Evolutionary conservation across 2,329 filamentous ascomycete genomes (phyloP).

Genomic region (Phyllosticta paracitricarpa): DNA sequence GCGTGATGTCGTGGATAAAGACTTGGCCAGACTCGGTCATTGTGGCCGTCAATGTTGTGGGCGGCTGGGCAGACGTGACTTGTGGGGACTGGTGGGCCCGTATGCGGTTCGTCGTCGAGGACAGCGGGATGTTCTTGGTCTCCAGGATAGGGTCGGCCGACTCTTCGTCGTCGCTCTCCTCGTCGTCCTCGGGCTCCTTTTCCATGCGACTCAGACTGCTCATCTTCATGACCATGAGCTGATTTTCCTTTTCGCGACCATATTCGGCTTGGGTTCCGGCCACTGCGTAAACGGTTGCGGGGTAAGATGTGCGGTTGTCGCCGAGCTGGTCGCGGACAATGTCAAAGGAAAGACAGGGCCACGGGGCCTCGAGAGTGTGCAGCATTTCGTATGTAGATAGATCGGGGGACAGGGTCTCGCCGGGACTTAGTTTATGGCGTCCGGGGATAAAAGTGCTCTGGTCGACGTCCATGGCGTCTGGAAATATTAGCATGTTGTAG

Average conservation of each 20-base stretch:
- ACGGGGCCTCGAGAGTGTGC: slow-evolving; percentile 84
- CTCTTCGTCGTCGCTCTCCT: slow-evolving; percentile 62
- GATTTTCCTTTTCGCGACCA: slow-evolving; percentile 69
- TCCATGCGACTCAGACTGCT: slow-evolving; percentile 87
- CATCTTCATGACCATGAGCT: slow-evolving; percentile 92
- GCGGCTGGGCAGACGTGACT: slow-evolving; percentile 58
- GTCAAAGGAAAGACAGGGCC: slow-evolving; percentile 96
- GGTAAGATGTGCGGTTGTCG: slow-evolving; percentile 84
- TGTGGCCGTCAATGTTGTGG: slow-evolving; percentile 74
- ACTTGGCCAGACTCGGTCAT: slow-evolving; percentile 88
- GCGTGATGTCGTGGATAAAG: slow-evolving; percentile 88
- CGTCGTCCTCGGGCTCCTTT: slow-evolving; percentile 60
- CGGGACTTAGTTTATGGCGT: slow-evolving; percentile 79
- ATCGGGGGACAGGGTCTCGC: slow-evolving; percentile 85
- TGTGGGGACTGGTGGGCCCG: slow-evolving; percentile 72
- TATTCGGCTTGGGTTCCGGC: slow-evolving; percentile 86
- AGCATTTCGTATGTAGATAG: slow-evolving; percentile 96
- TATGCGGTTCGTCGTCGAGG: slow-evolving; percentile 86
- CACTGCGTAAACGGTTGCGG: slow-evolving; percentile 89
- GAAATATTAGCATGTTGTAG: neutral
- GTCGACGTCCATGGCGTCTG: slow-evolving; percentile 84
- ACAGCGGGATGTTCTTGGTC: slow-evolving; percentile 77
- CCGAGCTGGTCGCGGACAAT: slow-evolving; percentile 78
- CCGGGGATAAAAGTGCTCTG: slow-evolving; percentile 94
- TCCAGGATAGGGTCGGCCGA: slow-evolving; percentile 82